Evolutionary conservation across 768 basidiomycete genomes (phyloP), one percentile per base, ranked within the genome.

Genomic region (Suillus sp.): DNA sequence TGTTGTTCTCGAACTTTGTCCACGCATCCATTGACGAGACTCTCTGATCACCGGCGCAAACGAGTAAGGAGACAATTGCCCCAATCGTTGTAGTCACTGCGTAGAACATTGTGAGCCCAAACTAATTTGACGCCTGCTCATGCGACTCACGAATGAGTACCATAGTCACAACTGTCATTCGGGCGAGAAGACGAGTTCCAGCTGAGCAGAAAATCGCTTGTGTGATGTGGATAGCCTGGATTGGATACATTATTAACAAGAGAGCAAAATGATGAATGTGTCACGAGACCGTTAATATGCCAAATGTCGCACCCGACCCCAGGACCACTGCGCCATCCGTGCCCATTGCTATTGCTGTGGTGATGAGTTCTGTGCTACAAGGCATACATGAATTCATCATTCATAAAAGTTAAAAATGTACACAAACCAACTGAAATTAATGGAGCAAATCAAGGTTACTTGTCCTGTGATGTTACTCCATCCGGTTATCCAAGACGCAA

Each of bases 401-500:
- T 25, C n/a, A 43, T 18, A 53, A 11, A 30, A 40, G 7, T 6
- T 1, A 38, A 14, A 13, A 35, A 7, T 11, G 14, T 30, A 42
- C 34, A 63, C 38, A 6, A 18, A 71, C 72, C 71, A 73, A 11
- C 64, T 47, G 61, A 61, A 70, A 13, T 69, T 60, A 20, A 70
- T 69, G 2, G 71, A 74, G 18, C 67, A 74, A 25, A 72, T 67
- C 25, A 72, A 57, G 37, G 72, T 66, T n/a, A 70, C 64, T 50
- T 74, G 70, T 13, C 72, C 66, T 1, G 69, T 69, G 16, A 72
- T 60, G 30, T 72, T 72, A n/a, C 70, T 70, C 72, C 72, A 74
- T 54, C 71, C 72, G 7, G 71, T 72, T 56, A 72, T 67, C 68
- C 71, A 72, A 38, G 68, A 71, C 35, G 68, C 66, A 64, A 72